Evolutionary conservation across 768 basidiomycete genomes (phyloP).

Genomic region (Cubamyces lactineus): DNA sequence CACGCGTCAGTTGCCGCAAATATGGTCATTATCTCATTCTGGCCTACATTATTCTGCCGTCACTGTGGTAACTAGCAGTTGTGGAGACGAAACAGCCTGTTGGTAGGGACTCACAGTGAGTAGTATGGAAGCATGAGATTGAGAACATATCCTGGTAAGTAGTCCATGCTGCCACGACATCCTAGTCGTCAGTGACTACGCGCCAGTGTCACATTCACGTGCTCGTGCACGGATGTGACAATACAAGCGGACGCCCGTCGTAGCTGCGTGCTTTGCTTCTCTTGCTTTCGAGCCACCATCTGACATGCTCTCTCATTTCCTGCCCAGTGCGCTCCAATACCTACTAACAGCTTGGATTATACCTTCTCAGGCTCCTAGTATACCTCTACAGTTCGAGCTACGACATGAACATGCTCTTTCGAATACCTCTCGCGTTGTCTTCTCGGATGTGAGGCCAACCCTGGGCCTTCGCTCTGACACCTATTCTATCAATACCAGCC

Average conservation of each 20-base stretch:
- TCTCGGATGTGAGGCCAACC: constrained; percentile 52
- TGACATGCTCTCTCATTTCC: constrained; percentile 27
- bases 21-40: too few species aligned
- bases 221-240: constrained; percentile 1
- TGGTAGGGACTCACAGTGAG: too few species aligned
- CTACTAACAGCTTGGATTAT: constrained; percentile 29
- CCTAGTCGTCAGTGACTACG: too few species aligned
- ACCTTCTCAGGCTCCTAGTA: constrained; percentile 26
- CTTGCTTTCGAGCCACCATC: constrained; percentile 1
- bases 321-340: constrained; percentile 30
- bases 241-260: not conserved
- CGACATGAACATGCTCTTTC: constrained; percentile 66
- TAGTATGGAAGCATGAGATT: too few species aligned
- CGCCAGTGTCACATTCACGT: constrained; percentile 3
- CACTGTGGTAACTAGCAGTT: too few species aligned
- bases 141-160: too few species aligned
- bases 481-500: constrained; percentile 47
- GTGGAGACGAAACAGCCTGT: too few species aligned
- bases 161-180: too few species aligned
- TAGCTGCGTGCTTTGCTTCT: not conserved
- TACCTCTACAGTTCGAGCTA: constrained; percentile 55
- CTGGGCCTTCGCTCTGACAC: constrained; percentile 32
- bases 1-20: too few species aligned
- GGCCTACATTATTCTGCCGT: too few species aligned
- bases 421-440: constrained; percentile 57